Evolutionary conservation across 306 rosid genomes (phyloP), one percentile per base, ranked within the genome.

Genomic region (Pachyrhizus erosus): DNA sequence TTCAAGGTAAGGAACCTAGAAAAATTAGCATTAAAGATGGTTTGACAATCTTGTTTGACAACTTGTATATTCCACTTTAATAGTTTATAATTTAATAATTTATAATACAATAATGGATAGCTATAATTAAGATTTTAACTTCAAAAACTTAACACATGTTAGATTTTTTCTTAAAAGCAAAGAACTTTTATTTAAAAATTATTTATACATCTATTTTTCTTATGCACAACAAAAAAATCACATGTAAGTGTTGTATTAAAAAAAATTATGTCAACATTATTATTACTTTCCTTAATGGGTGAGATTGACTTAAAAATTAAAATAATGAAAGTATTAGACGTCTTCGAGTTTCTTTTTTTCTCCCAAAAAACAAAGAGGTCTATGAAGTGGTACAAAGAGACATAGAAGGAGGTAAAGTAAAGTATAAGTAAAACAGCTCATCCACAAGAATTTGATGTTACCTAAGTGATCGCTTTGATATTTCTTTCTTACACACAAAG

Each of bases 401-500:
- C 23, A 55, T 20, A 7, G 58, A 1, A n/a, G 5, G 20, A 27
- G 77, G 27, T 26, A 52, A 27, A 27, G 42, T 57, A 58, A 58
- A 70, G 72, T 70, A 11, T 39, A 11, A 69, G 54, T 20, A 40
- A 68, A 20, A 45, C 18, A 12, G 15, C 71, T 80, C 65, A 51
- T 52, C 27, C 29, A 8, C 61, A 11, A 73, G 31, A 73, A n/a
- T 49, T 42, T 31, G 48, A 51, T 70, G 57, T 73, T 51, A 17
- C 20, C 77, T 29, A n/a, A 20, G 46, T 3, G 23, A 14, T 45
- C 12, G 48, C 18, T 51, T 29, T 73, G 7, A 51, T 34, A 46
- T 57, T 75, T 57, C 17, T 37, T 75, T 39, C 51, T 75, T 75
- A 23, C 69, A 58, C 70, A 58, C 31, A 15, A 58, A 73, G 31